phyloP scores from a whole-genome alignment of 2,329 filamentous ascomycete species.

The Akanthomyces uredinophilus region DNA sequence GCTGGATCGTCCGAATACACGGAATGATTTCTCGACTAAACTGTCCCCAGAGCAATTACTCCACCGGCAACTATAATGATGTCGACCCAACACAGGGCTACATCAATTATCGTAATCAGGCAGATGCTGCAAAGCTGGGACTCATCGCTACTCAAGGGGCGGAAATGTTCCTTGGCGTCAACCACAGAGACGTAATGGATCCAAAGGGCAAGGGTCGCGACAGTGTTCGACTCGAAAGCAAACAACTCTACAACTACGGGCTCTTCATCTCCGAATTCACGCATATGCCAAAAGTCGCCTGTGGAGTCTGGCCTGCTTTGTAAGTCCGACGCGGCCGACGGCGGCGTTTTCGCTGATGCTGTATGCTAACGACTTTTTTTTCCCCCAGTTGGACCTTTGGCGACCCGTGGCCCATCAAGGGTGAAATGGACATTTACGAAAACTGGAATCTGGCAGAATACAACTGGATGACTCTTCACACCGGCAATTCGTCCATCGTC shows the following conservation, averaged over 20 bases:
- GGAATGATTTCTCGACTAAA: neutral
- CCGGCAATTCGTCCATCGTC: slow-evolving; percentile 28
- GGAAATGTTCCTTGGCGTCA: slow-evolving; percentile 34
- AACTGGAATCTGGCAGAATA: slow-evolving; percentile 49
- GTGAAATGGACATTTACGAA: slow-evolving; percentile 64
- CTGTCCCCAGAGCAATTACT: slow-evolving; percentile 19
- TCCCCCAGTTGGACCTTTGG: slow-evolving; percentile 36
- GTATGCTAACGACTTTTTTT: neutral
- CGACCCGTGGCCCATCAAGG: slow-evolving; percentile 50
- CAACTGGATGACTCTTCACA: slow-evolving; percentile 55
- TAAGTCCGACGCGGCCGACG: slow-evolving; percentile 25
- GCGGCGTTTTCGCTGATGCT: too few relatives aligned
- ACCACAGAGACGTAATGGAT: slow-evolving; percentile 20
- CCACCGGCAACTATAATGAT: slow-evolving; percentile 21
- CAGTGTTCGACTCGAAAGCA: slow-evolving; percentile 63
- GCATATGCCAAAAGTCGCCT: slow-evolving; percentile 60
- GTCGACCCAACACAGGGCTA: slow-evolving; percentile 62
- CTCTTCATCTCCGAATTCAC: slow-evolving; percentile 63
- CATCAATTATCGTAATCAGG: slow-evolving; percentile 46
- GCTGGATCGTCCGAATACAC: neutral
- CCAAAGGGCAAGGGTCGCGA: slow-evolving; percentile 31
- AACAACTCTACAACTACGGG: slow-evolving; percentile 54
- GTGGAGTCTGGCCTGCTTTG: slow-evolving; percentile 67
- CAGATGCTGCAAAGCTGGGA: slow-evolving; percentile 26
- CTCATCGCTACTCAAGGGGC: slow-evolving; percentile 26